Percentiles rank a stretch among this genome's conserved stretches.
These are phyloP conservation scores for Betula pendula DNA, from an alignment of 306 rosid genomes.

Conservation along the genomic window DNA sequence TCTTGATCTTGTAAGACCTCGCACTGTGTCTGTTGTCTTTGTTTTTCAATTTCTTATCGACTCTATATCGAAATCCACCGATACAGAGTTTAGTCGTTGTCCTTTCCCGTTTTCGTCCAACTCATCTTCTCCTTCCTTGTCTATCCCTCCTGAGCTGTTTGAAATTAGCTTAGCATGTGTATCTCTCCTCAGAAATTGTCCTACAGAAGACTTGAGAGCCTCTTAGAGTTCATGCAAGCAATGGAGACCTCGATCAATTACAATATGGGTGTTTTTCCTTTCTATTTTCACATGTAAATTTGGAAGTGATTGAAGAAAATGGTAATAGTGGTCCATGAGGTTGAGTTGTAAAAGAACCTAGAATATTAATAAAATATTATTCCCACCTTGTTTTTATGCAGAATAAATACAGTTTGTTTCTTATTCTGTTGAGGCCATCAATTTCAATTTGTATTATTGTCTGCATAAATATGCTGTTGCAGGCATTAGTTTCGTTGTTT, in stretches of 20 bases:
- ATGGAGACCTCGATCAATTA: slow-evolving; percentile 23
- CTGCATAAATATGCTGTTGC: slow-evolving; percentile 62
- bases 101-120: slow-evolving; percentile 45
- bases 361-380: slow-evolving; percentile 33
- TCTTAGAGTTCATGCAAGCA: slow-evolving; percentile 5
- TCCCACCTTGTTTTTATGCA: slow-evolving; percentile 8
- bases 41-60: not conserved
- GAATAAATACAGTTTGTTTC: slow-evolving; percentile 18
- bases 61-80: slow-evolving; percentile 33
- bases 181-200: not conserved
- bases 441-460: slow-evolving; percentile 55
- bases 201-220: not conserved
- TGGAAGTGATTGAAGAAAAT: not conserved
- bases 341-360: slow-evolving; percentile 18
- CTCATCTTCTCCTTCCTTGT: slow-evolving; percentile 89
- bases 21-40: slow-evolving; percentile 11
- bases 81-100: slow-evolving; percentile 32
- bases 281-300: not conserved
- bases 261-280: not conserved
- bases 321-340: slow-evolving; percentile 36
- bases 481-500: slow-evolving; percentile 64
- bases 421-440: slow-evolving; percentile 43
- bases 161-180: slow-evolving; percentile 9
- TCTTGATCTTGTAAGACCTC: slow-evolving; percentile 98
- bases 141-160: slow-evolving; percentile 99